Evolutionary conservation across 2,329 filamentous ascomycete species (phyloP), one percentile per base, ranked within the genome.

Genomic region (Cercospora zeina): DNA sequence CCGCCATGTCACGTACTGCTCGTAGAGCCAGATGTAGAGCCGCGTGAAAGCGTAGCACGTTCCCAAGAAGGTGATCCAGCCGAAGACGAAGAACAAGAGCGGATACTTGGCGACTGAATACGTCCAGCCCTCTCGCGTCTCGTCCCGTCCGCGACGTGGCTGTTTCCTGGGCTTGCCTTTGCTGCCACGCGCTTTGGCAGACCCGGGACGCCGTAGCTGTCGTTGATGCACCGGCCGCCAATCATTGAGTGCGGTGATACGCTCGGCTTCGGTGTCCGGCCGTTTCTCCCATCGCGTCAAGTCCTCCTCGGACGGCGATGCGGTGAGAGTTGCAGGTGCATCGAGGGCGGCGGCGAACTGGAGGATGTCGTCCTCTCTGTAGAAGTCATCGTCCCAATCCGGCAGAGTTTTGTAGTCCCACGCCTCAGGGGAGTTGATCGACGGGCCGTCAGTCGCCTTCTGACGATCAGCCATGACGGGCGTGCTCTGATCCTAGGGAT

Each of bases 71-170:
- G 85, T 72, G 54, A 99, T 85, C 92, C 93, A 97, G 10, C 87
- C 85, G 51, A 89, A 82, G 2, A 96, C 91, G 42, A 89, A 83
- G 34, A 92, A 76, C 34, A 99, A 81, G 68, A 99, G 84, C 1
- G 95, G 95, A 89, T 93, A 97, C 76, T 97, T 97, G 56, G 96
- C 81, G 49, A 99, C 75, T 1, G 85, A 86, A 75, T 99, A 99
- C 10, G 96, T 83, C 73, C 95, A 91, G 19, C 95, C 95, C 78
- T 99, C 95, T 68, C 95, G 83, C 1, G 93, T 97, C 80, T 99
- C 95, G 74, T 99, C 95, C 71, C 87, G 90, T 66, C 79, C 81
- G 59, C 81, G 77, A 39, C 77, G 76, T 65, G 76, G 78, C 65
- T 77, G 71, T 75, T 73, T 71, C 76, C 75, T 58, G 34, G 61